A percentile compares a stretch with the other conserved stretches of the same genome.
Evolutionary conservation across 805 yeast species (phyloP).

Genomic region (Kazachstania kunashirensis): DNA sequence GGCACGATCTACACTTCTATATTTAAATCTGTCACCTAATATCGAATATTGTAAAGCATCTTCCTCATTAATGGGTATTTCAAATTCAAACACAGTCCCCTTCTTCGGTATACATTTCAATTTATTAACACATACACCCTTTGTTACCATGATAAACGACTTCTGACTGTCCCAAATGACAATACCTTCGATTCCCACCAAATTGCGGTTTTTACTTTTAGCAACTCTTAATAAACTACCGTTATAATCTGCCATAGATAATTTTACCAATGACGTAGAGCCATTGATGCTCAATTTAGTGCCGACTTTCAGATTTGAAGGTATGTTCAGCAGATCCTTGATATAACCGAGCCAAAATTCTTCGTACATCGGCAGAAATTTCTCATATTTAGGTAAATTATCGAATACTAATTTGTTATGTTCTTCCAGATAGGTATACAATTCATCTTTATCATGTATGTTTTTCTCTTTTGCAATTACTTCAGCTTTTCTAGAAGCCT

Average conservation of each 20-base stretch:
- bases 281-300: constrained; percentile 17
- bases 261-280: constrained; percentile 38
- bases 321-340: constrained; percentile 41
- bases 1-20: constrained; percentile 71
- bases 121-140: constrained; percentile 45
- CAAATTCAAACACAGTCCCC: constrained; percentile 53
- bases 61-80: constrained; percentile 32
- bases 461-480: constrained; percentile 19
- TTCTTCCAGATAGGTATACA: constrained; percentile 18
- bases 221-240: constrained; percentile 60
- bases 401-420: constrained; percentile 13
- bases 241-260: constrained; percentile 71
- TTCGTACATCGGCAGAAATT: constrained; percentile 43
- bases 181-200: constrained; percentile 61
- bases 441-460: constrained; percentile 10
- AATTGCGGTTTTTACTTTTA: constrained; percentile 44
- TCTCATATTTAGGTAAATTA: constrained; percentile 35
- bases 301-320: constrained; percentile 9
- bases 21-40: constrained; percentile 69
- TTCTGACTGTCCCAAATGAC: constrained; percentile 79
- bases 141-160: constrained; percentile 46
- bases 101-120: constrained; percentile 56
- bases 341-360: constrained; percentile 69
- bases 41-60: constrained; percentile 49
- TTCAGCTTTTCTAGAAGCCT: constrained; percentile 19